These are phyloP conservation scores for Teratosphaeriaceae sp. DNA, from an alignment of 2,329 filamentous ascomycete species.

Conservation along the genomic window DNA sequence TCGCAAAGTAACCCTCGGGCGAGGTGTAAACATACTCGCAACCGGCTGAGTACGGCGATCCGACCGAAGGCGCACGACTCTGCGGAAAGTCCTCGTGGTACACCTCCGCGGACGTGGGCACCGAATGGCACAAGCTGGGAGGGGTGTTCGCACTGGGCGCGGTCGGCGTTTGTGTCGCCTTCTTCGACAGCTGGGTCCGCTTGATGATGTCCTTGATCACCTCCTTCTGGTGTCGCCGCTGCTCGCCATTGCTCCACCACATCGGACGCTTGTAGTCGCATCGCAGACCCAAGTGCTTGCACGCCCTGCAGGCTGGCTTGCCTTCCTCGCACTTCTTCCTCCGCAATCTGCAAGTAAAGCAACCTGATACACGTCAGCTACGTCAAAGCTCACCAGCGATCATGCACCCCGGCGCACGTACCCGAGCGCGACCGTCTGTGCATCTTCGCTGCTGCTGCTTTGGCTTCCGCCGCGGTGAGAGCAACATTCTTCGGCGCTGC, in stretches of 20 bases:
- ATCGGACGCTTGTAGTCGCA: slow-evolving; percentile 96
- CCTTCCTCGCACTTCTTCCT: slow-evolving; percentile 65
- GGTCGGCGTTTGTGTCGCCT: slow-evolving; percentile 49
- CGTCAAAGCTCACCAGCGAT: slow-evolving; percentile 16
- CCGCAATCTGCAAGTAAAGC: slow-evolving; percentile 61
- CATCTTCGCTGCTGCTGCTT: slow-evolving; percentile 68
- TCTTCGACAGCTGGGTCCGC: slow-evolving; percentile 89
- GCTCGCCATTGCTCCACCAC: slow-evolving; percentile 96
- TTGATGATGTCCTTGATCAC: slow-evolving; percentile 97
- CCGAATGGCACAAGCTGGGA: slow-evolving; percentile 71
- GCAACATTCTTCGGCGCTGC: slow-evolving; percentile 37
- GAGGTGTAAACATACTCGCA: slow-evolving; percentile 59
- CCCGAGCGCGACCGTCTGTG: slow-evolving; percentile 92
- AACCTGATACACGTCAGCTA: slow-evolving; percentile 45
- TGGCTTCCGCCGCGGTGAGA: slow-evolving; percentile 44
- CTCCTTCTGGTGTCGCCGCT: slow-evolving; percentile 81
- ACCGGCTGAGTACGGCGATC: slow-evolving; percentile 65
- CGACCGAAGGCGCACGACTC: slow-evolving; percentile 69
- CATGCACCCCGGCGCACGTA: slow-evolving; percentile 48
- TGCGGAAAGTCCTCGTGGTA: slow-evolving; percentile 73
- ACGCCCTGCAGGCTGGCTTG: slow-evolving; percentile 58
- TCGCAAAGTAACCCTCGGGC: slow-evolving; percentile 52
- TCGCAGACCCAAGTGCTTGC: slow-evolving; percentile 66
- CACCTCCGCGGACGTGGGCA: slow-evolving; percentile 67
- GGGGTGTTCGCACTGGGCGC: slow-evolving; percentile 54